These are phyloP conservation scores for Dimocarpus longan DNA, from an alignment of 345 rosid genomes.

Conservation along the genomic window DNA sequence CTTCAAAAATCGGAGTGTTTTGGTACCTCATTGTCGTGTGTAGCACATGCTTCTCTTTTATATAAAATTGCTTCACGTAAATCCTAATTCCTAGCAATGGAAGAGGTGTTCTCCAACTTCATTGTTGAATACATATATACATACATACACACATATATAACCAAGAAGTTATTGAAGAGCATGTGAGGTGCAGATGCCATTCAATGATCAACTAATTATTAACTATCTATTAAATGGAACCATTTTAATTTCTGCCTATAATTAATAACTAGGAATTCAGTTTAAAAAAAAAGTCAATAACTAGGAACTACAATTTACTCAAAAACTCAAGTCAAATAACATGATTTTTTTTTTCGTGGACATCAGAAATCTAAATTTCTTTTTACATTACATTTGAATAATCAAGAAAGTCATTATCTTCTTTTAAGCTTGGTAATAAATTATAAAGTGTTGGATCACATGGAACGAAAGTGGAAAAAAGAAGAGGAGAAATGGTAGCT, in stretches of 20 bases:
- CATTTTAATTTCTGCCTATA: background rate
- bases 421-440: background rate
- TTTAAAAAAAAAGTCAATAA: too few relatives aligned
- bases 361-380: background rate
- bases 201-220: constrained; percentile 3
- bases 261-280: too few relatives aligned
- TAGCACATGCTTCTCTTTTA: constrained; percentile 15
- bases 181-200: constrained; percentile 14
- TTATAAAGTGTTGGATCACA: constrained; percentile 19
- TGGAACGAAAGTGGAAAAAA: background rate
- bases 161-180: background rate
- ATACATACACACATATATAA: background rate
- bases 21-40: constrained; percentile 1
- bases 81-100: background rate
- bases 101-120: background rate
- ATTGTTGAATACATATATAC: background rate
- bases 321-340: too few relatives aligned
- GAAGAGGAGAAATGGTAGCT: background rate
- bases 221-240: background rate
- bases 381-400: too few relatives aligned
- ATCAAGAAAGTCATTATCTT: constrained; percentile 4
- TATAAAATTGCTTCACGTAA: background rate
- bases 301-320: too few relatives aligned
- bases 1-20: background rate
- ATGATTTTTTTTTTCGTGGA: background rate